These are phyloP conservation scores for Ceratobasidium sp. DNA, from an alignment of 1,284 basidiomycete species.

Conservation along the genomic window DNA sequence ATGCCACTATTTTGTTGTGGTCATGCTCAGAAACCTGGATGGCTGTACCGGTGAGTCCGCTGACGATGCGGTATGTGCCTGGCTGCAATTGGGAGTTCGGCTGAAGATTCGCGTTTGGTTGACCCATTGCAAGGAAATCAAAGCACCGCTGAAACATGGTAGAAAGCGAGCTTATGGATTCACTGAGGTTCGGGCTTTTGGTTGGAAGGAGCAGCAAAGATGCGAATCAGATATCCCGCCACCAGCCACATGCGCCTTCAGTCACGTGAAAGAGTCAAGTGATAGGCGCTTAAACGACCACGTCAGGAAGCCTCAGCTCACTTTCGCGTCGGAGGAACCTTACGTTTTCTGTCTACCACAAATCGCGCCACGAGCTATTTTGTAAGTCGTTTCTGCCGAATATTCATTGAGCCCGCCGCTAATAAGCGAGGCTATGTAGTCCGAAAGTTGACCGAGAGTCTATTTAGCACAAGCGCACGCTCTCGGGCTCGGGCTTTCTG, in stretches of 20 bases:
- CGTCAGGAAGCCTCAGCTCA: constrained; percentile 31
- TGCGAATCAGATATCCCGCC: not conserved
- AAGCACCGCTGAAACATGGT: not conserved
- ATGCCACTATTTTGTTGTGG: constrained; percentile 19
- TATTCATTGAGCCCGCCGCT: not conserved
- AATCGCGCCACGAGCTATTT: constrained; percentile 19
- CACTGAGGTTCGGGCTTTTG: not conserved
- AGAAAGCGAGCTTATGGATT: not conserved
- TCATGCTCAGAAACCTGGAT: constrained; percentile 32
- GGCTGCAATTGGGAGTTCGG: constrained; percentile 2
- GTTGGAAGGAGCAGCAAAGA: not conserved
- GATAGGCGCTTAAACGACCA: constrained; percentile 37
- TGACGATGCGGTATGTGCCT: constrained; percentile 37
- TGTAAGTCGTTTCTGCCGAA: constrained; percentile 24
- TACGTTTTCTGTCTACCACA: constrained; percentile 19
- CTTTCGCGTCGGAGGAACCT: constrained; percentile 16
- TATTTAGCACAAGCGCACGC: constrained; percentile 5
- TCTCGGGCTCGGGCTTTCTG: constrained; percentile 34
- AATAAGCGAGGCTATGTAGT: not conserved
- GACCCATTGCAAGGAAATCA: constrained; percentile 2
- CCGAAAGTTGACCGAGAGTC: constrained; percentile 6
- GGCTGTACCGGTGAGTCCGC: constrained; percentile 13
- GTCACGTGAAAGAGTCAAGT: constrained; percentile 14
- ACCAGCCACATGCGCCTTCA: constrained; percentile 5
- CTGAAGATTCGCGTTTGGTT: not conserved